These are phyloP conservation scores for Sarcodon aspratus DNA, from an alignment of 768 basidiomycete species.

Conservation along the genomic window DNA sequence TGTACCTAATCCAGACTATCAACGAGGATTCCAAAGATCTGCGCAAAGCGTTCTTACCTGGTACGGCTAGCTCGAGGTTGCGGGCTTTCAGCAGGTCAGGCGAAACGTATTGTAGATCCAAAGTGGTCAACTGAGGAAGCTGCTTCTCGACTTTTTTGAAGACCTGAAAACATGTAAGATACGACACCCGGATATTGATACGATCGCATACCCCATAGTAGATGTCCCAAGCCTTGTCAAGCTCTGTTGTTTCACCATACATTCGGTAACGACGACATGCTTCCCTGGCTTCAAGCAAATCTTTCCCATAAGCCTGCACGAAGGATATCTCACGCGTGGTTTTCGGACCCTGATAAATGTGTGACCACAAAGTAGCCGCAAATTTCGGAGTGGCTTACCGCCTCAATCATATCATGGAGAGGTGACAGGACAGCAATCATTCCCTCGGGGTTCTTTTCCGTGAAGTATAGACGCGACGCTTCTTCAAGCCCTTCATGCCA, in stretches of 20 bases:
- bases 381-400: slow-evolving; percentile 33
- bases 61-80: slow-evolving; percentile 90
- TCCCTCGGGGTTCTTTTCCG: slow-evolving; percentile 91
- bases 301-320: slow-evolving; percentile 85
- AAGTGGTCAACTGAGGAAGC: slow-evolving; percentile 72
- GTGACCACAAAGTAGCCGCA: background rate
- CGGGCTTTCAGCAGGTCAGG: slow-evolving; percentile 82
- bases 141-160: slow-evolving; percentile 97
- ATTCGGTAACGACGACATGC: slow-evolving; percentile 79
- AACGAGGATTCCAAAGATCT: background rate
- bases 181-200: background rate
- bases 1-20: slow-evolving; percentile 42
- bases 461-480: slow-evolving; percentile 92
- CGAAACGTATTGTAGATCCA: slow-evolving; percentile 96
- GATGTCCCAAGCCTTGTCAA: slow-evolving; percentile 98
- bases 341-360: slow-evolving; percentile 62
- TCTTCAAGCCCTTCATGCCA: slow-evolving; percentile 99
- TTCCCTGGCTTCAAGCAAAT: slow-evolving; percentile 86
- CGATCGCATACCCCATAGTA: slow-evolving; percentile 69
- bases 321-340: slow-evolving; percentile 95
- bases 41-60: slow-evolving; percentile 39
- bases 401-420: slow-evolving; percentile 85
- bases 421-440: slow-evolving; percentile 94
- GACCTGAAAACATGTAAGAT: slow-evolving; percentile 36
- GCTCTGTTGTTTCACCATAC: slow-evolving; percentile 77